These are phyloP conservation scores for Grosmannia serpens DNA, from an alignment of 2,329 filamentous ascomycete genomes.

Conservation along the genomic window DNA sequence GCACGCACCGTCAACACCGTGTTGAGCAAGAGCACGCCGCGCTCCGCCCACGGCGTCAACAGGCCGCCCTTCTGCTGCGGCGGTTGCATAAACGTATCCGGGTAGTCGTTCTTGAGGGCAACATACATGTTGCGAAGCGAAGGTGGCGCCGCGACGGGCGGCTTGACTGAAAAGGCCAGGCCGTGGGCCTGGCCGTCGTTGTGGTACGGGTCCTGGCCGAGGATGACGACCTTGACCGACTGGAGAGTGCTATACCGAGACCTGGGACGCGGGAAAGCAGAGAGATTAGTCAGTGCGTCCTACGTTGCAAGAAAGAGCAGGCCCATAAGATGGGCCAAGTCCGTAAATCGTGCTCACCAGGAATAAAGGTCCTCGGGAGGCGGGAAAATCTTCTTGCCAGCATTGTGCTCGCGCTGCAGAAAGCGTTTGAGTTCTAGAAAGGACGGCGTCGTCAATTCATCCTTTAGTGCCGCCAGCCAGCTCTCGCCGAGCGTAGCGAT, in stretches of 20 bases:
- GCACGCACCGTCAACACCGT: slow-evolving; percentile 89
- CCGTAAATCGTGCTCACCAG: slow-evolving; percentile 46
- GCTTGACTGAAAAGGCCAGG: slow-evolving; percentile 86
- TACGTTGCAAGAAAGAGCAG: no score
- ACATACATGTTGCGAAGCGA: slow-evolving; percentile 92
- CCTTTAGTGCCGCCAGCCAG: slow-evolving; percentile 83
- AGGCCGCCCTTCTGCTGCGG: slow-evolving; percentile 73
- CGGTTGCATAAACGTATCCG: slow-evolving; percentile 58
- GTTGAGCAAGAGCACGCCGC: slow-evolving; percentile 86
- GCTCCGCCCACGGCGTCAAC: slow-evolving; percentile 86
- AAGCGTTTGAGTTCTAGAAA: slow-evolving; percentile 87
- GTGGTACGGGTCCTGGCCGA: slow-evolving; percentile 97
- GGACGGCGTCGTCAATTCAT: slow-evolving; percentile 65
- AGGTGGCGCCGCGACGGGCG: slow-evolving; percentile 77
- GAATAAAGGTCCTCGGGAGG: slow-evolving; percentile 85
- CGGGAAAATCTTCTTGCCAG: slow-evolving; percentile 73
- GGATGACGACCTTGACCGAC: slow-evolving; percentile 81
- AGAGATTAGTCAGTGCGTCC: not conserved
- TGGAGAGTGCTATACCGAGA: slow-evolving; percentile 84
- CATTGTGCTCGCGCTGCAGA: slow-evolving; percentile 62
- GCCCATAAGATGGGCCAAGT: not conserved
- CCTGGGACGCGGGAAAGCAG: slow-evolving; percentile 37
- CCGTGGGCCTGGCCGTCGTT: slow-evolving; percentile 93
- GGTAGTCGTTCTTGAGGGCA: slow-evolving; percentile 79
- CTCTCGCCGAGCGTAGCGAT: slow-evolving; percentile 85